phyloP scores from a whole-genome alignment of 768 basidiomycete species.

The Boletus pseudo-olivaceus region DNA sequence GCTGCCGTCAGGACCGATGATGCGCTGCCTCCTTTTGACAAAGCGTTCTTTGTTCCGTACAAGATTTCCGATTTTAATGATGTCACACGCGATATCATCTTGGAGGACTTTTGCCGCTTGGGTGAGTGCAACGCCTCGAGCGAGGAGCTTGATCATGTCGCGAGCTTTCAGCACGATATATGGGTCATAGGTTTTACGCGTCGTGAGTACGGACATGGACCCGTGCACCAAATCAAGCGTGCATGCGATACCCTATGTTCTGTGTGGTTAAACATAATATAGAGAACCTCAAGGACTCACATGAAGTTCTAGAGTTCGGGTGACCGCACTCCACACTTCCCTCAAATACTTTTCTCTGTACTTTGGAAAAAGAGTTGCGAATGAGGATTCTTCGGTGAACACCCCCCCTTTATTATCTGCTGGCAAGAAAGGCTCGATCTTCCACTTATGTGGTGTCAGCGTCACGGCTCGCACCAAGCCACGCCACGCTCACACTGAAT shows the following conservation, averaged over 20 bases:
- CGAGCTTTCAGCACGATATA: conserved; percentile 95
- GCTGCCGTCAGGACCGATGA: conserved; percentile 96
- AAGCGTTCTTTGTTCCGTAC: conserved; percentile 96
- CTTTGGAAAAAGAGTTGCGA: conserved; percentile 97
- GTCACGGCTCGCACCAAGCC: background rate
- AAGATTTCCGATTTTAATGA: conserved; percentile 95
- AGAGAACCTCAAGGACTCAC: conserved; percentile 39
- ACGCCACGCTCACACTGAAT: conserved; percentile 41
- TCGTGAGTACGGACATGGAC: conserved; percentile 95
- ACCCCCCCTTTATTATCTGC: conserved; percentile 77
- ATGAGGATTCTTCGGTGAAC: conserved; percentile 95
- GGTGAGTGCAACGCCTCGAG: conserved; percentile 81
- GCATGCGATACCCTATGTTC: conserved; percentile 74
- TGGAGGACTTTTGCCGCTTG: conserved; percentile 90
- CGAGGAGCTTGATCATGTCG: conserved; percentile 92
- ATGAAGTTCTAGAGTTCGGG: conserved; percentile 75
- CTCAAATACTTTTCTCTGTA: conserved; percentile 96
- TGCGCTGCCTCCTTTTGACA: conserved; percentile 92
- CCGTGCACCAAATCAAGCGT: conserved; percentile 94
- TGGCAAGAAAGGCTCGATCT: conserved; percentile 73
- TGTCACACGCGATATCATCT: conserved; percentile 89
- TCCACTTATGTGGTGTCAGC: conserved; percentile 61
- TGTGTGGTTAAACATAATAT: background rate
- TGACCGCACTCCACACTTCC: conserved; percentile 92
- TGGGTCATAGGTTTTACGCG: conserved; percentile 95